Conservation (phyloP, 1,284 basidiomycete genomes). For the Cutaneotrichosporon cyanovorans region DNA sequence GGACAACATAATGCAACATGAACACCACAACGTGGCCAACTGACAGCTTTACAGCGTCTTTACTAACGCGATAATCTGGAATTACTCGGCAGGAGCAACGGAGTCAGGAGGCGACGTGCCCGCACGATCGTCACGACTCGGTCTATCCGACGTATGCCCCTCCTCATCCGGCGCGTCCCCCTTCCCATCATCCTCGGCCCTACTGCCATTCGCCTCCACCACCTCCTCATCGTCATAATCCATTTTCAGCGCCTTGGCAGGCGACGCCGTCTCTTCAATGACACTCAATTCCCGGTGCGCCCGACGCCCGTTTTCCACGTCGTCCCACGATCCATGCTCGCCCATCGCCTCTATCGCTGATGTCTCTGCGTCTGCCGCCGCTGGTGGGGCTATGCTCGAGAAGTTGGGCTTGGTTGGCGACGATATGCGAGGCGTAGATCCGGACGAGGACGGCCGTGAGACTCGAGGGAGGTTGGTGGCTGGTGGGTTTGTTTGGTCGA, state of each 20-base stretch:
- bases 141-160: neutral
- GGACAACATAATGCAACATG: too few species aligned
- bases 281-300: slow-evolving; percentile 40
- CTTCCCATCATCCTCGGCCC: neutral
- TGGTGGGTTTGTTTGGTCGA: slow-evolving; percentile 31
- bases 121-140: slow-evolving; percentile 1
- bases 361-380: slow-evolving; percentile 6
- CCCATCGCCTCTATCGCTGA: slow-evolving; percentile 24
- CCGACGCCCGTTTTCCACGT: slow-evolving; percentile 15
- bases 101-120: neutral
- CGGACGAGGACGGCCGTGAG: slow-evolving; percentile 18
- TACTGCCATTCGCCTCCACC: too few species aligned
- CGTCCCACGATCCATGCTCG: slow-evolving; percentile 22
- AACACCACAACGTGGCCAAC: too few species aligned
- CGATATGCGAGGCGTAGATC: slow-evolving; percentile 6
- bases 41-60: too few species aligned
- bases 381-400: slow-evolving; percentile 8
- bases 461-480: slow-evolving; percentile 30
- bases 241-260: neutral
- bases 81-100: neutral
- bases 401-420: slow-evolving; percentile 21
- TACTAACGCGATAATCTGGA: too few species aligned
- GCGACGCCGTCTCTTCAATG: slow-evolving; percentile 32
- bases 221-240: neutral
- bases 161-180: neutral